Evolutionary conservation across 2,329 filamentous ascomycete genomes (phyloP), one percentile per base, ranked within the genome.

Genomic region (Byssochlamys sp.): DNA sequence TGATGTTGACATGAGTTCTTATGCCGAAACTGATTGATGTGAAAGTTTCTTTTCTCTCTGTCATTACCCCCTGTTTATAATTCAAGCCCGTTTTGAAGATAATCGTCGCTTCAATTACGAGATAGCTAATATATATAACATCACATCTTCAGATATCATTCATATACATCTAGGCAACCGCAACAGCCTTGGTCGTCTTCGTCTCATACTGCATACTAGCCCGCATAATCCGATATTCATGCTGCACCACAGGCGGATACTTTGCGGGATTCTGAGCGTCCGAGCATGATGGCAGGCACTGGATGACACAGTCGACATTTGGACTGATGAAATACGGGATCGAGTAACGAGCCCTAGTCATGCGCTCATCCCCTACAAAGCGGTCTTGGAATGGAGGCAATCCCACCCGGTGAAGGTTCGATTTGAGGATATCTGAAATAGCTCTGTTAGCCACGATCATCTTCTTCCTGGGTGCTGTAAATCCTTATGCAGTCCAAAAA

Each of bases 381-480:
- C 69, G 64, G 52, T 71, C 66, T 28, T 67, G 60, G 1, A 62
- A 57, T 1, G 71, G 71, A 45, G 77, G 76, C 2, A 75, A 61
- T 1, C 71, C 72, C 1, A 80, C 78, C 2, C 78, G 76, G 61
- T 80, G 78, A 1, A 77, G 67, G 3, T 75, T 78, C 11, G 78
- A 80, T 61, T 74, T 76, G 14, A 80, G 66, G 52, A 73, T 71
- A 59, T 79, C 76, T 68, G 25, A 19, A 50, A 54, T 27, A 48
- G 28, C 48, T 33, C 14, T 12, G 1, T 51, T 14, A 51, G 49
- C 49, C 12, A 26, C 24, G 3, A 11, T 19, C 19, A 3, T 25
- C 2, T 51, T 51, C 24, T 4, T 12, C 24, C 24, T 51, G 4
- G 19, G 24, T n/a, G 19, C n/a, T 9, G 19, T 2, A 24, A n/a